phyloP scores from a whole-genome alignment of 257 asterid species.

The Lycium barbarum region DNA sequence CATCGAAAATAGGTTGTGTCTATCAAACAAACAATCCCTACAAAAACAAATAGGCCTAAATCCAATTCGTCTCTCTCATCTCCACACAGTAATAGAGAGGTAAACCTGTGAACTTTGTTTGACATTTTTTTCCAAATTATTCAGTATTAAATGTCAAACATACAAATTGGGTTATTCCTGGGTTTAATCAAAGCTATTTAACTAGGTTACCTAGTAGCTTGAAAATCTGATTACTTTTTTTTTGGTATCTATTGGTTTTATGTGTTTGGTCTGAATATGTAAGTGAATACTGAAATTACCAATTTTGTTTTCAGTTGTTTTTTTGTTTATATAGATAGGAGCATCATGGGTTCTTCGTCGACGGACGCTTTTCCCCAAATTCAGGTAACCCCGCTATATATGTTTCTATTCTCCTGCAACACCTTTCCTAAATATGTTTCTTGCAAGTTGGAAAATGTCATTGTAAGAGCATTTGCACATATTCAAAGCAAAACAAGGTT shows the following conservation, averaged over 20 bases:
- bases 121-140: background rate
- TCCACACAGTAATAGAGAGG: constrained; percentile 13
- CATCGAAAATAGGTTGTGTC: background rate
- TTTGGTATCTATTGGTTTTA: background rate
- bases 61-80: background rate
- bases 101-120: background rate
- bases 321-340: background rate
- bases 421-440: too few relatives aligned
- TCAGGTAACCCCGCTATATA: constrained; percentile 46
- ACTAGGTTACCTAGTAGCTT: background rate
- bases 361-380: constrained; percentile 49
- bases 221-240: background rate
- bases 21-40: constrained; percentile 11
- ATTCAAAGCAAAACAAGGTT: too few relatives aligned
- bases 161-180: background rate
- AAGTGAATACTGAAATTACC: background rate
- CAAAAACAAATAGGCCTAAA: background rate
- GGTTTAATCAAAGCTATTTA: background rate
- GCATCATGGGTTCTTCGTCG: constrained; percentile 48
- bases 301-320: constrained; percentile 17
- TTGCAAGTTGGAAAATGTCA: too few relatives aligned
- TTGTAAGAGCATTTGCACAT: too few relatives aligned
- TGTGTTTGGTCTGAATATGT: background rate
- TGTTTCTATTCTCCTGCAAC: background rate
- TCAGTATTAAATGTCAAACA: background rate